A percentile compares a stretch with the other conserved stretches of the same genome.
phyloP scores from a whole-genome alignment of 2,329 filamentous ascomycete genomes.

The Cercospora beticola region DNA sequence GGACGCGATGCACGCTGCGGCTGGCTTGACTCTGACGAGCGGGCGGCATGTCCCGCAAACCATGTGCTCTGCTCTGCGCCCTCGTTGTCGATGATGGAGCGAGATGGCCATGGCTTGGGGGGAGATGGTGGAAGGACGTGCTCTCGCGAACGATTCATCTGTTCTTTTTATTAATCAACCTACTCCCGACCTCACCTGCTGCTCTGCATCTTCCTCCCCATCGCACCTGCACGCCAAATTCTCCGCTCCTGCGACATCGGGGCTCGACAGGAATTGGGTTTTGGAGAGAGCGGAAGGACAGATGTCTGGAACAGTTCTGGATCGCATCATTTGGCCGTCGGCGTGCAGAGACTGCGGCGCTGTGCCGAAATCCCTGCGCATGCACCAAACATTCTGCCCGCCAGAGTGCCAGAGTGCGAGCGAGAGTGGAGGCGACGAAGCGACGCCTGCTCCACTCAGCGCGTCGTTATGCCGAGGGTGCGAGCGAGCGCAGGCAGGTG shows the following conservation, averaged over 20 bases:
- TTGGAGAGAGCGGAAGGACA: neutral
- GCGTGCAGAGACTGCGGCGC: neutral
- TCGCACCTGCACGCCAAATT: neutral
- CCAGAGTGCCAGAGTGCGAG: neutral
- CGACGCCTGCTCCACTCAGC: neutral
- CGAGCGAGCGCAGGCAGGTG: neutral
- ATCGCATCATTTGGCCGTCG: neutral
- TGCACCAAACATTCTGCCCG: slow-evolving; percentile 3
- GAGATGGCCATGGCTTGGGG: neutral
- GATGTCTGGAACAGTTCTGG: neutral
- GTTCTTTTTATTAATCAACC: neutral
- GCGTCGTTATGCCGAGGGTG: neutral
- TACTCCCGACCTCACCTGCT: neutral
- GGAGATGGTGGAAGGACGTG: neutral
- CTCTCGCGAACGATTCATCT: neutral
- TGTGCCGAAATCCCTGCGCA: neutral
- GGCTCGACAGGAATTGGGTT: neutral
- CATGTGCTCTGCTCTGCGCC: neutral
- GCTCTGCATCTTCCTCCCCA: neutral
- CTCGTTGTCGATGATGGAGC: neutral
- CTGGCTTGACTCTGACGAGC: neutral
- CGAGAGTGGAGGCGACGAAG: neutral
- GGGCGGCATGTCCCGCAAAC: neutral
- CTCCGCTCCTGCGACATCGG: neutral
- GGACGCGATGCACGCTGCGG: neutral